phyloP scores from a whole-genome alignment of 768 basidiomycete species.

The Leccinum rimulosum region DNA sequence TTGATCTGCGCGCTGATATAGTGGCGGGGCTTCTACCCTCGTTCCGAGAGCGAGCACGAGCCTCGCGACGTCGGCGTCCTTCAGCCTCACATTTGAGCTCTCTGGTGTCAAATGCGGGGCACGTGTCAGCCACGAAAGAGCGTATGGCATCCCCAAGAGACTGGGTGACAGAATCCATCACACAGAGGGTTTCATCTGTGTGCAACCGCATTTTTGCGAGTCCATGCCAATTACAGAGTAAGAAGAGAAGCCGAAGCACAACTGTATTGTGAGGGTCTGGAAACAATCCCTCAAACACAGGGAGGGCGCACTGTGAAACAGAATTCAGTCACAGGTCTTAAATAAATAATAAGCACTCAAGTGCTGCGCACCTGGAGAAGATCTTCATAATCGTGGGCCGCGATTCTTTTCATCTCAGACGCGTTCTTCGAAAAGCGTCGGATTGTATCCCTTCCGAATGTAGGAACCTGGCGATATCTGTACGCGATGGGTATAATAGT shows the following conservation, averaged over 20 bases:
- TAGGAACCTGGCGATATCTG: too few species aligned
- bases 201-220: not conserved
- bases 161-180: not conserved
- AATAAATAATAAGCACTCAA: not conserved
- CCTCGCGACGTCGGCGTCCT: not conserved
- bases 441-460: too few species aligned
- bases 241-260: not conserved
- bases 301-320: not conserved
- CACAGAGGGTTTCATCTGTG: not conserved
- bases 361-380: not conserved
- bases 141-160: not conserved
- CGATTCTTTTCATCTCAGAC: not conserved
- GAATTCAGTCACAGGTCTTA: not conserved
- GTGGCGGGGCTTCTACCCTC: not conserved
- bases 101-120: not conserved
- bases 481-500: not conserved
- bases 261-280: not conserved
- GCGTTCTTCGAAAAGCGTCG: too few species aligned
- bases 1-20: not conserved
- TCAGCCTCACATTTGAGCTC: not conserved
- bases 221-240: not conserved
- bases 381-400: not conserved
- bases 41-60: not conserved
- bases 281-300: not conserved
- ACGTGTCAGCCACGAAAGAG: not conserved